Evolutionary conservation across 441 rosid species (phyloP).

Genomic region (Corymbia citriodora): DNA sequence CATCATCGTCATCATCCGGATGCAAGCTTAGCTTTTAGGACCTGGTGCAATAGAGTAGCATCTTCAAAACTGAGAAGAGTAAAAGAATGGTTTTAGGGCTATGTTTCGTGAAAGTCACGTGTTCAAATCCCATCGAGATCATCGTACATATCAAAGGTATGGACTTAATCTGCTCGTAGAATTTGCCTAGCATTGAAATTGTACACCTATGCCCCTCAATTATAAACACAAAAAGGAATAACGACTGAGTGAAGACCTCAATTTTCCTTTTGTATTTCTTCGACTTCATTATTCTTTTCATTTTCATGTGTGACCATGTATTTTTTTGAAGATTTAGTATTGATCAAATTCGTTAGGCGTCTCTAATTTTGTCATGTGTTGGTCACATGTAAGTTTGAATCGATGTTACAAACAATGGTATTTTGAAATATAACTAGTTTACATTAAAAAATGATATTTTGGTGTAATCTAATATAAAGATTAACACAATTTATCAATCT

Average conservation of each 20-base stretch:
- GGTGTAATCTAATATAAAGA: not conserved
- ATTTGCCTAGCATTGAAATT: not conserved
- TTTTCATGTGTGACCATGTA: not conserved
- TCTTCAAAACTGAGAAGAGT: not conserved
- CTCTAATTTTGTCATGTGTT: not conserved
- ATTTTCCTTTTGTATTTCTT: not conserved
- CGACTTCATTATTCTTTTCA: not conserved
- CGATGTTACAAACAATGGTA: not conserved
- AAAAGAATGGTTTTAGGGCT: rapidly evolving
- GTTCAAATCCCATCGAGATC: not conserved
- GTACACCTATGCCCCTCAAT: not conserved
- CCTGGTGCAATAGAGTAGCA: not conserved
- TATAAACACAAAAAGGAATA: rapidly evolving
- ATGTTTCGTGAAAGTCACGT: rapidly evolving
- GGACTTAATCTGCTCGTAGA: not conserved
- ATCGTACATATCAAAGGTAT: rapidly evolving
- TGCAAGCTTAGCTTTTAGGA: not conserved
- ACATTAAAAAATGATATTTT: rapidly evolving
- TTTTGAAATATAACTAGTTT: not conserved
- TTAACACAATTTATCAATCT: not conserved
- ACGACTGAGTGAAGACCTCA: not conserved
- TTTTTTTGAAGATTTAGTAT: not conserved
- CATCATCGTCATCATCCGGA: too few species aligned
- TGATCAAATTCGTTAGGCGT: not conserved
- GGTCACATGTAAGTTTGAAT: not conserved